Percentiles rank a stretch among this genome's conserved stretches.
These are phyloP conservation scores for Pyronema omphalodes DNA, from an alignment of 495 filamentous ascomycete genomes.

Conservation along the genomic window DNA sequence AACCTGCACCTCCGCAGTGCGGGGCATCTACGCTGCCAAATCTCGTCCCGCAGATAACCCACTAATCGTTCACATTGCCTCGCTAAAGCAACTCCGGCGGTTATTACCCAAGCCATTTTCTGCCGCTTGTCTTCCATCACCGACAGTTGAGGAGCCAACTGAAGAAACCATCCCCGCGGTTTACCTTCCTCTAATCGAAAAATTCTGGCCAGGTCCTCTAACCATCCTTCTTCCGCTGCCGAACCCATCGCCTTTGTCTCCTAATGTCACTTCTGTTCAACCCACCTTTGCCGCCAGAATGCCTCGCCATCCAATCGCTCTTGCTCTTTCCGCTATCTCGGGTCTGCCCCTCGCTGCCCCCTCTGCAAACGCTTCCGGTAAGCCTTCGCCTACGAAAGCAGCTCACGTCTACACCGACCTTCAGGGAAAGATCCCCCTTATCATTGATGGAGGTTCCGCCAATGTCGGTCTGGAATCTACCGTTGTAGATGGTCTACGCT, in stretches of 20 bases:
- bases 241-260: constrained; percentile 44
- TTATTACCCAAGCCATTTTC: constrained; percentile 32
- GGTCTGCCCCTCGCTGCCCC: constrained; percentile 77
- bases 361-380: constrained; percentile 83
- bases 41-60: constrained; percentile 84
- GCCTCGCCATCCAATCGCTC: constrained; percentile 65
- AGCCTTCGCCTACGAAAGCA: constrained; percentile 76
- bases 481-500: constrained; percentile 74
- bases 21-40: constrained; percentile 80
- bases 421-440: constrained; percentile 61
- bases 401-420: constrained; percentile 78
- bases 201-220: constrained; percentile 88
- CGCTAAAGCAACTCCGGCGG: constrained; percentile 55
- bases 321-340: constrained; percentile 60
- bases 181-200: constrained; percentile 60
- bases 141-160: constrained; percentile 19
- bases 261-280: constrained; percentile 71
- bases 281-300: constrained; percentile 79
- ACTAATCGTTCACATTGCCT: constrained; percentile 78
- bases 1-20: constrained; percentile 64
- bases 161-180: constrained; percentile 46
- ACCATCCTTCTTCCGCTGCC: constrained; percentile 81
- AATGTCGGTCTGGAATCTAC: constrained; percentile 86
- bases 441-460: constrained; percentile 78
- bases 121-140: neutral